Evolutionary conservation across 2,329 filamentous ascomycete genomes (phyloP).

Genomic region (Xylariaceae sp.): DNA sequence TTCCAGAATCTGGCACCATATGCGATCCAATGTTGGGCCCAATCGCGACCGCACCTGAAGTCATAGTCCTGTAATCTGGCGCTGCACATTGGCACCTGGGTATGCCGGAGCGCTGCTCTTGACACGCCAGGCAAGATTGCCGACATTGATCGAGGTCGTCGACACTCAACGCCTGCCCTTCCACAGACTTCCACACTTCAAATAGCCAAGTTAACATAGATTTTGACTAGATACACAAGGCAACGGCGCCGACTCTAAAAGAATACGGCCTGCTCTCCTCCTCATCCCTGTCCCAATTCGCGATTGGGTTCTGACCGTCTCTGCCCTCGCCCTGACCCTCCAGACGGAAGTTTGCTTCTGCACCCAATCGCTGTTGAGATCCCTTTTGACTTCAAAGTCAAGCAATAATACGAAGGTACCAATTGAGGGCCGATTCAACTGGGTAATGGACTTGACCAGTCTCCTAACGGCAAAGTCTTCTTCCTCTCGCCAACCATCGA

Average conservation of each 20-base stretch:
- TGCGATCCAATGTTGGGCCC: conserved; percentile 34
- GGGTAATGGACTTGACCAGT: conserved; percentile 32
- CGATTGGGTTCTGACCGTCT: conserved; percentile 26
- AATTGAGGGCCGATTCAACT: conserved; percentile 14
- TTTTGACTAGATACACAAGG: conserved; percentile 9
- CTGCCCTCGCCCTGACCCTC: conserved; percentile 8
- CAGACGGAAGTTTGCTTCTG: conserved; percentile 3
- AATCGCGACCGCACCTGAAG: conserved; percentile 21
- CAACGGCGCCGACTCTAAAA: conserved; percentile 13
- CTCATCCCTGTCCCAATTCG: conserved; percentile 17
- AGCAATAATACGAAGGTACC: conserved; percentile 10
- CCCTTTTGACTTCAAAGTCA: conserved; percentile 10
- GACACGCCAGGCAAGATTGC: conserved; percentile 13
- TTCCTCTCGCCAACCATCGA: conserved; percentile 17
- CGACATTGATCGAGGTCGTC: conserved; percentile 11
- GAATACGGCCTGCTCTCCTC: conserved; percentile 4
- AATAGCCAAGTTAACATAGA: conserved; percentile 16
- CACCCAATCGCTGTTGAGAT: conserved; percentile 7
- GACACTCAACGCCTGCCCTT: conserved; percentile 7
- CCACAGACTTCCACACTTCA: conserved; percentile 4
- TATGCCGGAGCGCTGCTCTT: conserved; percentile 17
- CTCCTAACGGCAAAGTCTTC: conserved; percentile 27
- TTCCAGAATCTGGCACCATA: conserved; percentile 26
- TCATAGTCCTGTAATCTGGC: conserved; percentile 14
- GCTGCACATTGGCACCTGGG: conserved; percentile 13